These are phyloP conservation scores for Trichocladium uniseriatum DNA, from an alignment of 495 filamentous ascomycete genomes.

Conservation along the genomic window DNA sequence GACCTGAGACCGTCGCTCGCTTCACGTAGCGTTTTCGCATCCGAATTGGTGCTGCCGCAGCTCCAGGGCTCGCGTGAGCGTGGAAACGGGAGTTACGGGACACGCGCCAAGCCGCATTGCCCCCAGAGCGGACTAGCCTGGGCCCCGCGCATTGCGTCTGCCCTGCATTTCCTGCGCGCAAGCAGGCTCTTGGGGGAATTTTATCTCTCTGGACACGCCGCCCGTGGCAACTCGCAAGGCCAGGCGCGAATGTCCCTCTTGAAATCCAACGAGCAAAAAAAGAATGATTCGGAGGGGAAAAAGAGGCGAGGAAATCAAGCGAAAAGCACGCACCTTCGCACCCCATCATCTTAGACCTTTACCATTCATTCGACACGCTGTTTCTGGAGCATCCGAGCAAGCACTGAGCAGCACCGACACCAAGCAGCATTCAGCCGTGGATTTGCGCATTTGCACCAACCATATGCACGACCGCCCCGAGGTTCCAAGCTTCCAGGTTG, in stretches of 20 bases:
- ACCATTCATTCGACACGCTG: constrained; percentile 19
- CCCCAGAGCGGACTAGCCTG: background rate
- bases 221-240: constrained; percentile 7
- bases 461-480: constrained; percentile 28
- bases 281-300: background rate
- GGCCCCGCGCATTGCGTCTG: constrained; percentile 3
- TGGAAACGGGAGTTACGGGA: background rate
- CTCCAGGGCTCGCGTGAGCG: constrained; percentile 8
- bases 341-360: constrained; percentile 6
- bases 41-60: constrained; percentile 9
- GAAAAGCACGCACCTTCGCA: constrained; percentile 9
- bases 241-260: background rate
- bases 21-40: background rate
- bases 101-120: background rate
- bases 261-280: too few relatives aligned
- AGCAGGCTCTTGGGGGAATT: background rate
- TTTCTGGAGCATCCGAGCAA: constrained; percentile 12
- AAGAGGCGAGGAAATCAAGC: constrained; percentile 9
- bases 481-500: constrained; percentile 2
- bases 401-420: too few relatives aligned
- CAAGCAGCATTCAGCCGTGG: constrained; percentile 13
- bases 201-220: constrained; percentile 7
- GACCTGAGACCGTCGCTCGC: too few relatives aligned
- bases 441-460: constrained; percentile 28
- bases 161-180: constrained; percentile 1